Evolutionary conservation across 2,329 filamentous ascomycete species (phyloP).

Genomic region (Aspergillus costaricaensis): DNA sequence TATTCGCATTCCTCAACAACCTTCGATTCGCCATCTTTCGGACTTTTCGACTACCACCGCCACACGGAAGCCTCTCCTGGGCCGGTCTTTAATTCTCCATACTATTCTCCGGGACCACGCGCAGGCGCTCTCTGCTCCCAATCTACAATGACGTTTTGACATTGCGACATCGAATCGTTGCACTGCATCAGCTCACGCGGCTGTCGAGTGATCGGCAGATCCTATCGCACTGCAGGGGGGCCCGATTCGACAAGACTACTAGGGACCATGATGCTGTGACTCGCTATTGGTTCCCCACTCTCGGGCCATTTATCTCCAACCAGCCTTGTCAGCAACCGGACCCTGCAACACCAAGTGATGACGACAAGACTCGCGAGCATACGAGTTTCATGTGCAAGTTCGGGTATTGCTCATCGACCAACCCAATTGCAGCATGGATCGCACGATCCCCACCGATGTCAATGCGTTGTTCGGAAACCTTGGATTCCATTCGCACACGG

Average conservation of each 20-base stretch:
- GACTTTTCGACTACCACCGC: constrained; percentile 12
- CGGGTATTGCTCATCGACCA: neutral
- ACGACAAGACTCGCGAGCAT: constrained; percentile 15
- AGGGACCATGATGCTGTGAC: constrained; percentile 12
- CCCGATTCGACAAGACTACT: constrained; percentile 11
- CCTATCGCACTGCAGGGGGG: constrained; percentile 12
- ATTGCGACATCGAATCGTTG: constrained; percentile 16
- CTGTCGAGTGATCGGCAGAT: constrained; percentile 14
- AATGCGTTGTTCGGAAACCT: constrained; percentile 11
- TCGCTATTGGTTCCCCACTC: constrained; percentile 8
- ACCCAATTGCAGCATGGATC: constrained; percentile 7
- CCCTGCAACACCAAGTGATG: constrained; percentile 18
- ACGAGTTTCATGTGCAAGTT: constrained; percentile 15
- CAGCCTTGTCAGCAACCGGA: constrained; percentile 17
- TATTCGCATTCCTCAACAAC: constrained; percentile 17
- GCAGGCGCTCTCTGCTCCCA: constrained; percentile 22
- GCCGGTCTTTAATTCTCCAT: constrained; percentile 2
- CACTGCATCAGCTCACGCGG: constrained; percentile 13
- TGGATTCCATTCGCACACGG: constrained; percentile 11
- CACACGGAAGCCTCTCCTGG: constrained; percentile 1
- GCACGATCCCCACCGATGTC: constrained; percentile 12
- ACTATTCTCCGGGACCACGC: constrained; percentile 12
- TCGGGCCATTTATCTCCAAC: constrained; percentile 12
- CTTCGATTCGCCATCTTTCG: constrained; percentile 10
- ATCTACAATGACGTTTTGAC: constrained; percentile 19